These are phyloP conservation scores for Rhynchosporium secalis DNA, from an alignment of 2,329 filamentous ascomycete genomes.

Conservation along the genomic window DNA sequence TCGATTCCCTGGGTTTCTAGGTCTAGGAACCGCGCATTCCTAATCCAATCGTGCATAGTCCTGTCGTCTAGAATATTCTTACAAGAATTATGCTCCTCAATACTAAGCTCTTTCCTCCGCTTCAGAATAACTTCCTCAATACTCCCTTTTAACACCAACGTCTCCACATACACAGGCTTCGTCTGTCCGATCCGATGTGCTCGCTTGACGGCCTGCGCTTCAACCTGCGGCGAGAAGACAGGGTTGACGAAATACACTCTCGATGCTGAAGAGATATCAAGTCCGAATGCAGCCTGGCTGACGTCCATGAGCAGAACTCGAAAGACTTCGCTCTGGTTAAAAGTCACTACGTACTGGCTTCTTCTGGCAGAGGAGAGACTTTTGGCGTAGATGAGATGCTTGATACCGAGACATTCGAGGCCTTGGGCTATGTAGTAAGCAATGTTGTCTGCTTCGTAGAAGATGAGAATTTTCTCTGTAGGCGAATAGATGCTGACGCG, in stretches of 20 bases:
- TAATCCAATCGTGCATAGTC: conserved; percentile 60
- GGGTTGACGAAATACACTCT: conserved; percentile 88
- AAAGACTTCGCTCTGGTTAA: conserved; percentile 52
- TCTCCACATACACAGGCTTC: conserved; percentile 79
- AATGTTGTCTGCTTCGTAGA: conserved; percentile 86
- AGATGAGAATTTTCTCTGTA: conserved; percentile 84
- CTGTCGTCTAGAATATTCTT: conserved; percentile 59
- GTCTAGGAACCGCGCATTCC: conserved; percentile 49
- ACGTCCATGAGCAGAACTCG: conserved; percentile 87
- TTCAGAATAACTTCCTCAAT: conserved; percentile 83
- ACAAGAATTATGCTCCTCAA: conserved; percentile 57
- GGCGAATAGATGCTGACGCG: conserved; percentile 66
- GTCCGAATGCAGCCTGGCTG: conserved; percentile 81
- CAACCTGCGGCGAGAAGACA: conserved; percentile 79
- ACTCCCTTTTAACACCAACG: conserved; percentile 74
- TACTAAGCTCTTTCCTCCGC: conserved; percentile 72
- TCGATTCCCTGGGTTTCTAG: conserved; percentile 24
- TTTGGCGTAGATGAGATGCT: conserved; percentile 68
- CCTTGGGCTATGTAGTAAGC: conserved; percentile 84
- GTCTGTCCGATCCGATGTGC: conserved; percentile 85
- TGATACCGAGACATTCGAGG: conserved; percentile 69
- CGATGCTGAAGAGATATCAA: conserved; percentile 81
- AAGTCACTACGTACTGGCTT: conserved; percentile 74
- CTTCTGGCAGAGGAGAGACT: conserved; percentile 60
- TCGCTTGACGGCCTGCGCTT: conserved; percentile 89